Percentiles rank a stretch among this genome's conserved stretches.
phyloP scores from a whole-genome alignment of 1,284 basidiomycete species.

The Leccinum holopus region DNA sequence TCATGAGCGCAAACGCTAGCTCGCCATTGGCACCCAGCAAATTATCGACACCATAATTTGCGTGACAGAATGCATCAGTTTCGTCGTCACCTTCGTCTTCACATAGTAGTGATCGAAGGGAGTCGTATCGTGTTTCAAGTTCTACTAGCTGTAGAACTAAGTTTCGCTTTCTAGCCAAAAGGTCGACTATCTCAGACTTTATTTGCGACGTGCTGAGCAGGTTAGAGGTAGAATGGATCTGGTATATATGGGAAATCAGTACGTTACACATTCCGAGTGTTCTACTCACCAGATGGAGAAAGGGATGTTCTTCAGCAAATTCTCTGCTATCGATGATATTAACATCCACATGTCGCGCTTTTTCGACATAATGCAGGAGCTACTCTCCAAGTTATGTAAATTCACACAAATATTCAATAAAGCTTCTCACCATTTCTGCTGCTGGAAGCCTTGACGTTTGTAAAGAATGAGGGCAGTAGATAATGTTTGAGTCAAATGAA shows the following conservation, averaged over 20 bases:
- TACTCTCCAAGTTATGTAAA: neutral
- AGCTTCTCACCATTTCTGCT: too few species aligned
- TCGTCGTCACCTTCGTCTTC: neutral
- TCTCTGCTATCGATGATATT: neutral
- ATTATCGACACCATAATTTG: neutral
- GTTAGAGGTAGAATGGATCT: too few species aligned
- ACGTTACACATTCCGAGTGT: too few species aligned
- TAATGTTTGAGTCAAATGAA: neutral
- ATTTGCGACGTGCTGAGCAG: too few species aligned
- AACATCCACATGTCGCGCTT: neutral
- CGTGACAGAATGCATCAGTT: neutral
- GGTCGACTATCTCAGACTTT: too few species aligned
- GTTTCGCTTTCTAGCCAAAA: neutral
- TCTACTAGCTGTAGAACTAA: neutral
- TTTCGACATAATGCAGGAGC: neutral
- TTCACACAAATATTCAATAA: neutral
- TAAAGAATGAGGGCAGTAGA: neutral
- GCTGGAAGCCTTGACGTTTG: too few species aligned
- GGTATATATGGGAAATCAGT: too few species aligned
- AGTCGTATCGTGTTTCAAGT: neutral
- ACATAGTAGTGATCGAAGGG: neutral
- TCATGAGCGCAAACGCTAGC: neutral
- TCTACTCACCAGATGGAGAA: neutral
- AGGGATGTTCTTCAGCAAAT: neutral
- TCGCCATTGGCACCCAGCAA: neutral